Percentiles rank a stretch among this genome's conserved stretches.
Evolutionary conservation across 257 asterid genomes (phyloP).

Genomic region (Leonotis leonurus): DNA sequence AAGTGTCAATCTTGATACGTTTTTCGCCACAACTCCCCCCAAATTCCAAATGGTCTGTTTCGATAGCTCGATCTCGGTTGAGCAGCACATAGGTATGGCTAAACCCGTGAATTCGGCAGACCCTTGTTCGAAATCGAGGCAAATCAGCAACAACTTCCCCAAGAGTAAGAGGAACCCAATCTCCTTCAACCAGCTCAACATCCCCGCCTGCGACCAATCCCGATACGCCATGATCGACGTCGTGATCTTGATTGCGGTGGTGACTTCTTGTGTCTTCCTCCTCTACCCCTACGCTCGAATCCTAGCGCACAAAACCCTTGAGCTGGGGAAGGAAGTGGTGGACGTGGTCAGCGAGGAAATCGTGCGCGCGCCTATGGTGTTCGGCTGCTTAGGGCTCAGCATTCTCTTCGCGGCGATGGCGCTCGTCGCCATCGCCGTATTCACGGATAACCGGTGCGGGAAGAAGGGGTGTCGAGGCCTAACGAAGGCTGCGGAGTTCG

Average conservation of each 20-base stretch:
- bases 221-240: slow-evolving; percentile 68
- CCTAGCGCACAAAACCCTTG: slow-evolving; percentile 29
- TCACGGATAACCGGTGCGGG: slow-evolving; percentile 58
- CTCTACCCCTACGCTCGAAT: slow-evolving; percentile 53
- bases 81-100: slow-evolving; percentile 57
- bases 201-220: slow-evolving; percentile 69
- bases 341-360: slow-evolving; percentile 61
- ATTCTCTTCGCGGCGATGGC: slow-evolving; percentile 53
- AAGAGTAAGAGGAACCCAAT: slow-evolving; percentile 28
- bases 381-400: slow-evolving; percentile 74
- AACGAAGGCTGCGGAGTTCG: slow-evolving; percentile 77
- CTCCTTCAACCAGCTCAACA: slow-evolving; percentile 35
- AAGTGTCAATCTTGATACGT: slow-evolving; percentile 33
- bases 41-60: slow-evolving; percentile 75
- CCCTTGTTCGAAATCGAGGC: slow-evolving; percentile 51
- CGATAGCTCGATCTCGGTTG: slow-evolving; percentile 48
- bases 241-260: slow-evolving; percentile 62
- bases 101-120: slow-evolving; percentile 52
- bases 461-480: slow-evolving; percentile 75
- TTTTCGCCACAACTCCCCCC: slow-evolving; percentile 19
- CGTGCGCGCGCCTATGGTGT: slow-evolving; percentile 59
- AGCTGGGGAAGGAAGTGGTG: slow-evolving; percentile 40
- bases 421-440: slow-evolving; percentile 44
- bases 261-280: slow-evolving; percentile 58
- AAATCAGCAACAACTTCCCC: slow-evolving; percentile 37